phyloP scores from a whole-genome alignment of 805 yeast species.

The Cyberlindnera subsufficiens region DNA sequence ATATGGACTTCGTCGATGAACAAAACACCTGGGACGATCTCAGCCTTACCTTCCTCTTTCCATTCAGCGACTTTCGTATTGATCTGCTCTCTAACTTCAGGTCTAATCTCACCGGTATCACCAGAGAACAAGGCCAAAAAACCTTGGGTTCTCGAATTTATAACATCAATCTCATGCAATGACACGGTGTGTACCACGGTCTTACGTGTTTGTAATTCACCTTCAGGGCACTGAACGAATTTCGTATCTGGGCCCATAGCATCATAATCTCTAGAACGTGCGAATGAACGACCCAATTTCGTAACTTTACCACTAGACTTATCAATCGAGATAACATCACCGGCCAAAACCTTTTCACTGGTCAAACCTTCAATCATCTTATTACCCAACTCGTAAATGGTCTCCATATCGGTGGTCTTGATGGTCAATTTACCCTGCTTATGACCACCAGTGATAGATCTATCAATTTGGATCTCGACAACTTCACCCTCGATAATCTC shows the following conservation, averaged over 20 bases:
- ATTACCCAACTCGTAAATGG: slow-evolving; percentile 90
- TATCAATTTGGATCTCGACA: slow-evolving; percentile 90
- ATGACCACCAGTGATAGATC: slow-evolving; percentile 94
- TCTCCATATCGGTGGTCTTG: slow-evolving; percentile 97
- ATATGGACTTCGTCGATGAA: slow-evolving; percentile 98
- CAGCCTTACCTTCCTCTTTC: slow-evolving; percentile 99
- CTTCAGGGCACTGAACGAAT: slow-evolving; percentile 97
- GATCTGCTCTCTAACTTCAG: slow-evolving; percentile 94
- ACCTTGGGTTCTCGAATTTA: slow-evolving; percentile 96
- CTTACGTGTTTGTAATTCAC: slow-evolving; percentile 93
- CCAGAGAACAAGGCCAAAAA: slow-evolving; percentile 93
- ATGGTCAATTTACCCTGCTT: slow-evolving; percentile 97
- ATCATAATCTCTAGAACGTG: slow-evolving; percentile 95
- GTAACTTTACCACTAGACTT: slow-evolving; percentile 92
- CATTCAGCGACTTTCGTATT: slow-evolving; percentile 96
- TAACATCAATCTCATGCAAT: slow-evolving; percentile 94
- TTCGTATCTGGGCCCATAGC: slow-evolving; percentile 98
- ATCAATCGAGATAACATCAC: slow-evolving; percentile 94
- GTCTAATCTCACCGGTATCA: slow-evolving; percentile 95
- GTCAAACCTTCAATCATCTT: slow-evolving; percentile 93
- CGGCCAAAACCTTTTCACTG: slow-evolving; percentile 93
- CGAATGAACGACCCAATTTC: slow-evolving; percentile 91
- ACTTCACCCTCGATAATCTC: slow-evolving; percentile 99
- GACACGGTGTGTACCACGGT: slow-evolving; percentile 98
- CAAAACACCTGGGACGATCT: slow-evolving; percentile 94